A percentile compares a stretch with the other conserved stretches of the same genome.
Conservation (phyloP, 192 early-diverging fungal genomes). For the Backusella circina region DNA sequence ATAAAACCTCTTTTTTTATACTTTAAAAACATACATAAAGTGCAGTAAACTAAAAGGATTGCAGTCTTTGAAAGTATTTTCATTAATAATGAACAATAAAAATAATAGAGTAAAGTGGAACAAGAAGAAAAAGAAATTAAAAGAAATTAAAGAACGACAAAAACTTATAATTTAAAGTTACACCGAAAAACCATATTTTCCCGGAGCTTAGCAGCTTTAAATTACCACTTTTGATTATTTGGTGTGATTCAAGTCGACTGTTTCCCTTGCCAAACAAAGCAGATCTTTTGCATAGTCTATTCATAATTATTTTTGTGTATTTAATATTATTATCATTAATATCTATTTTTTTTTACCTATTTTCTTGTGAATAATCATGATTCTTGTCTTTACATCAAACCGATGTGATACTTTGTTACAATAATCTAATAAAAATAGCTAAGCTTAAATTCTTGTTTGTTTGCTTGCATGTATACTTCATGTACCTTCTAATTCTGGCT, state of each 20-base stretch:
- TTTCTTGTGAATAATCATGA: background rate
- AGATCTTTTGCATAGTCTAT: background rate
- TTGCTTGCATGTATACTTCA: background rate
- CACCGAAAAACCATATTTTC: background rate
- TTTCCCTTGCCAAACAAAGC: background rate
- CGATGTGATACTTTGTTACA: background rate
- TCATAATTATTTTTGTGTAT: background rate
- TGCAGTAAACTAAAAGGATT: constrained; percentile 12
- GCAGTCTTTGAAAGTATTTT: background rate
- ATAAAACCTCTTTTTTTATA: background rate
- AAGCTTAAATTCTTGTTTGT: background rate
- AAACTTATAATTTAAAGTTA: background rate
- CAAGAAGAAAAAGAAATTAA: background rate
- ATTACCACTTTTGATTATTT: background rate
- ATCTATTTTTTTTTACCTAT: no score
- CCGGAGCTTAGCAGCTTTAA: background rate
- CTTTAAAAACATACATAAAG: constrained; percentile 9
- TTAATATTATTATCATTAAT: no score
- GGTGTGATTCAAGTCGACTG: background rate
- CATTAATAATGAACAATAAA: background rate
- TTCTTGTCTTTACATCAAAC: background rate
- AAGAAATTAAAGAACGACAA: background rate
- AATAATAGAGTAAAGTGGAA: no score
- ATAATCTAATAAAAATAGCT: background rate
- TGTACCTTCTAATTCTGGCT: background rate